Evolutionary conservation across 2,329 filamentous ascomycete species (phyloP), one percentile per base, ranked within the genome.

Genomic region (Alternaria arborescens): DNA sequence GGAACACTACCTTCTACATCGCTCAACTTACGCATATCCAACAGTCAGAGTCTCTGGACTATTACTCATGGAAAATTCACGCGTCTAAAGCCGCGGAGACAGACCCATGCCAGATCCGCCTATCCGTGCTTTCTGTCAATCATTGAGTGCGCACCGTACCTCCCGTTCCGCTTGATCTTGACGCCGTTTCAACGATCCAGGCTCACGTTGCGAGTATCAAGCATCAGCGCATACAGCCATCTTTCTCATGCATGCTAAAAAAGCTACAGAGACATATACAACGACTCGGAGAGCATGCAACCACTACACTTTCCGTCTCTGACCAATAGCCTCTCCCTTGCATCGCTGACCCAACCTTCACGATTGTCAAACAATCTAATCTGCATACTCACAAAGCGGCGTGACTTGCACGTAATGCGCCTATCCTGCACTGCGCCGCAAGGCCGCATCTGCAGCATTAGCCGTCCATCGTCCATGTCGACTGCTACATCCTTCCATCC

Each of bases 121-220:
- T 51, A 46, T 51, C 58, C 58, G 53, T 24, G 44, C 48, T 43
- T 60, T 36, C 36, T 57, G 53, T 51, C 53, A 57, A 22, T 56
- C 47, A 57, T 48, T 42, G 53, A 52, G 32, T 34, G 34, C 58
- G 58, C 47, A 57, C 58, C 58, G 58, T 60, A 60, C 58, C 58
- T 60, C 58, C 58, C 58, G 58, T 60, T 60, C 58, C 58, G 53
- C 58, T 43, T 47, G 30, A n/a, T 30, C n/a, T 52, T 54, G 36
- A 40, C 44, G 52, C 52, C 28, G 40, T 40, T 32, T 56, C 52
- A 14, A 56, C 40, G 30, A 52, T 57, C 24, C 41, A 52, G 47
- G 46, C 40, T 46, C 20, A 18, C n/a, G 40, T 46, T 60, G 28
- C 24, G 34, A 50, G 20, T 40, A 48, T 34, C 20, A 41, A 52